These are phyloP conservation scores for Flaveria linearis DNA, from an alignment of 129 eudicot genomes.

Conservation along the genomic window DNA sequence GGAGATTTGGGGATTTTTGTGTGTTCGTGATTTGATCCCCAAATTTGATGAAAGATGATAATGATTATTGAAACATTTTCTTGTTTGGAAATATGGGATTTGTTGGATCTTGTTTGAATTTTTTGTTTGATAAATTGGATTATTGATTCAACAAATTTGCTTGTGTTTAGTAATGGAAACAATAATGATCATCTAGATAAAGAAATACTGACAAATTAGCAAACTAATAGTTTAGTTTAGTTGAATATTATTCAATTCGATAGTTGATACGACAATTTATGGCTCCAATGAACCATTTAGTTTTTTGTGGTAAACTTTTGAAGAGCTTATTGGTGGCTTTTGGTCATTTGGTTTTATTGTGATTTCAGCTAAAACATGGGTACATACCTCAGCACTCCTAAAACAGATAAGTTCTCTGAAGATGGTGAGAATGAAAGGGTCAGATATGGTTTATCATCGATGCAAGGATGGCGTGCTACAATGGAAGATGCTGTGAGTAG, in stretches of 20 bases:
- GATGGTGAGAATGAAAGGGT: slow-evolving; percentile 80
- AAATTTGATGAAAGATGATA: not conserved
- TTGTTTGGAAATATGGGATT: not conserved
- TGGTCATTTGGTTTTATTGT: not conserved
- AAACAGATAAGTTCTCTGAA: slow-evolving; percentile 89
- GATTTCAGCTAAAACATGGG: slow-evolving; percentile 77
- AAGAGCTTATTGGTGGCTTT: slow-evolving; percentile 5
- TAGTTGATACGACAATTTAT: not conserved
- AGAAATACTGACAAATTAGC: not conserved
- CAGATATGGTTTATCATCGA: slow-evolving; percentile 86
- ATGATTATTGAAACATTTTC: slow-evolving; percentile 4
- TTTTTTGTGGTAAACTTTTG: not conserved
- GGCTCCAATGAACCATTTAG: not conserved
- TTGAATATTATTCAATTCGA: not conserved
- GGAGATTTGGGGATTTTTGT: slow-evolving; percentile 9
- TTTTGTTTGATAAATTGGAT: not conserved
- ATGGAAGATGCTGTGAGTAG: slow-evolving; percentile 98
- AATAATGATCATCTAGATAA: not conserved
- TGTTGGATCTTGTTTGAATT: slow-evolving; percentile 9
- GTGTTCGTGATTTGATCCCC: not conserved
- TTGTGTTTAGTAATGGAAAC: not conserved
- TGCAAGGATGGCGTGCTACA: slow-evolving; percentile 99
- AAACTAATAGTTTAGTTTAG: not conserved
- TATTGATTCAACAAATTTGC: not conserved
- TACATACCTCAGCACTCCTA: slow-evolving; percentile 89